These are phyloP conservation scores for Yamadazyma tumulicola DNA, from an alignment of 805 yeast genomes.

Conservation along the genomic window DNA sequence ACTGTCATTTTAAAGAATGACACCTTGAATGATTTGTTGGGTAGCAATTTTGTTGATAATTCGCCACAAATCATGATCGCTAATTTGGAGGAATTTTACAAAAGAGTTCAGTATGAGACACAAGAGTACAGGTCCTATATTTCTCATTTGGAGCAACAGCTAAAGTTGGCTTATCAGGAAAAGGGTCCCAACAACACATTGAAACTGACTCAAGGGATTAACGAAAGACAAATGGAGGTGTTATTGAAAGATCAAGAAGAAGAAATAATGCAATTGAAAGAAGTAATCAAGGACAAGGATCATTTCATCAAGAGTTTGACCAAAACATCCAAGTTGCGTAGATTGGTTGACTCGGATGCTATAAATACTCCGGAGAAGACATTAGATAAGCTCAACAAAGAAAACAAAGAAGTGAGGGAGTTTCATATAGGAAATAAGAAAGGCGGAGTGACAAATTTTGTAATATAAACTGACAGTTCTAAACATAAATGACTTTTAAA, in stretches of 20 bases:
- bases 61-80: constrained; percentile 42
- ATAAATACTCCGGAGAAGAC: constrained; percentile 10
- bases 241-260: constrained; percentile 59
- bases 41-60: constrained; percentile 34
- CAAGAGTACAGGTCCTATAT: constrained; percentile 62
- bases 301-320: constrained; percentile 72
- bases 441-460: constrained; percentile 10
- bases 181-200: background rate
- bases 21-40: constrained; percentile 55
- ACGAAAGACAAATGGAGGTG: constrained; percentile 19
- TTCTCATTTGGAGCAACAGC: constrained; percentile 53
- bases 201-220: constrained; percentile 8
- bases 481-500: background rate
- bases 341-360: constrained; percentile 36
- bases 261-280: constrained; percentile 63
- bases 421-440: constrained; percentile 9
- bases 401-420: constrained; percentile 8
- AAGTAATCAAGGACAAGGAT: constrained; percentile 67
- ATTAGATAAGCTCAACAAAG: constrained; percentile 7
- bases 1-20: constrained; percentile 57
- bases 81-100: constrained; percentile 47
- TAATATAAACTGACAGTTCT: constrained; percentile 7
- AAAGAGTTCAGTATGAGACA: constrained; percentile 46
- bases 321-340: constrained; percentile 58
- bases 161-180: constrained; percentile 30